Percentiles rank a stretch among this genome's conserved stretches.
Conservation (phyloP, 192 early-diverging fungal genomes). For the Backusella psychrophila region DNA sequence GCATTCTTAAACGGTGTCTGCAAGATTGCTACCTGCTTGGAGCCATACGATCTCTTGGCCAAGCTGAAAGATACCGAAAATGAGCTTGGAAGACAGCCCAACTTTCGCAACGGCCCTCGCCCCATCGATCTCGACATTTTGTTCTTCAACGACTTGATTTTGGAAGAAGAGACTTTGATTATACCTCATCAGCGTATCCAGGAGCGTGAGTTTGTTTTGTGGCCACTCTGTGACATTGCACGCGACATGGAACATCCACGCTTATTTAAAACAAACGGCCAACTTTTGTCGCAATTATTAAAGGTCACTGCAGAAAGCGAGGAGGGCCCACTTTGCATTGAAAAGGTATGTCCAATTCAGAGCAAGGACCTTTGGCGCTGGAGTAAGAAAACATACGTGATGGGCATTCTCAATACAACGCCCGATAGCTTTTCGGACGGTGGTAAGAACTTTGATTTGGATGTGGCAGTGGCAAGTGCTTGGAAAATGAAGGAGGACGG, state of each 20-base stretch:
- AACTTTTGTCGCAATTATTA: conserved; percentile 61
- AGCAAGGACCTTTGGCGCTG: conserved; percentile 52
- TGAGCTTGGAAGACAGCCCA: conserved; percentile 69
- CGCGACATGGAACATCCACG: conserved; percentile 86
- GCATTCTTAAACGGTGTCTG: conserved; percentile 88
- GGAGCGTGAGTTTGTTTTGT: conserved; percentile 94
- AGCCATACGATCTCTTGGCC: conserved; percentile 68
- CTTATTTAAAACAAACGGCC: conserved; percentile 72
- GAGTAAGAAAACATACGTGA: conserved; percentile 72
- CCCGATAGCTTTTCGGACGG: conserved; percentile 98
- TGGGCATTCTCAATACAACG: conserved; percentile 98
- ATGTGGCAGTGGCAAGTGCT: conserved; percentile 67
- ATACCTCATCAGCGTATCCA: conserved; percentile 89
- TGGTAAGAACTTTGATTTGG: conserved; percentile 62
- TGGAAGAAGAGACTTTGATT: conserved; percentile 62
- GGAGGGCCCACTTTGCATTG: conserved; percentile 39
- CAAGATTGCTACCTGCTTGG: conserved; percentile 78
- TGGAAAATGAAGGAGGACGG: conserved; percentile 68
- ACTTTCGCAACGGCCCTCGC: conserved; percentile 82
- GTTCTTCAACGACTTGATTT: conserved; percentile 79
- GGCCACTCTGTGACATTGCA: conserved; percentile 94
- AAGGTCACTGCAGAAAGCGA: conserved; percentile 42
- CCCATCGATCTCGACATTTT: conserved; percentile 96
- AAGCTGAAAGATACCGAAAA: conserved; percentile 84
- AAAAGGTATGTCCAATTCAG: conserved; percentile 53